Evolutionary conservation across 805 yeast genomes (phyloP).

Genomic region (Hyphopichia homilentoma): DNA sequence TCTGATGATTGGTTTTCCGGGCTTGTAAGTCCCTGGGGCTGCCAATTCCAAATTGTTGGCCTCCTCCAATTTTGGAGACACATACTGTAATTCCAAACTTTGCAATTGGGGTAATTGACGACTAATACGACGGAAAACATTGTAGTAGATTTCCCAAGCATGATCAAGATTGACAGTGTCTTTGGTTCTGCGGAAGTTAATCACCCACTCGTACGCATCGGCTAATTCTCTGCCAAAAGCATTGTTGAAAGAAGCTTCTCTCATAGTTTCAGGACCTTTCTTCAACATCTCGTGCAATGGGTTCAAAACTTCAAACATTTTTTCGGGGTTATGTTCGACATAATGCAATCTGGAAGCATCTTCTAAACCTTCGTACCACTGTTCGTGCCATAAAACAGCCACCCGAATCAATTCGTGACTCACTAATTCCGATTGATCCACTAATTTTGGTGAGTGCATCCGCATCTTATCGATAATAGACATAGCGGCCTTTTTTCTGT

Average conservation of each 20-base stretch:
- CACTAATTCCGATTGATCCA: slow-evolving; percentile 92
- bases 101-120: slow-evolving; percentile 85
- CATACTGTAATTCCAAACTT: slow-evolving; percentile 84
- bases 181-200: slow-evolving; percentile 77
- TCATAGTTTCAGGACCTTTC: slow-evolving; percentile 84
- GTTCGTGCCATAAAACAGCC: slow-evolving; percentile 96
- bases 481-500: slow-evolving; percentile 86
- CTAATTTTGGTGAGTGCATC: slow-evolving; percentile 76
- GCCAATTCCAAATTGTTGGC: slow-evolving; percentile 82
- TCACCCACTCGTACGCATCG: slow-evolving; percentile 92
- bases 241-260: slow-evolving; percentile 89
- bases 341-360: slow-evolving; percentile 92
- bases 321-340: slow-evolving; percentile 91
- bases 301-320: slow-evolving; percentile 87
- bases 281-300: slow-evolving; percentile 84
- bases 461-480: slow-evolving; percentile 91
- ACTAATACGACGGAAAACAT: slow-evolving; percentile 86
- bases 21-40: slow-evolving; percentile 88
- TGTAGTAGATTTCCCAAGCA: slow-evolving; percentile 96
- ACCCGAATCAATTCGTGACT: slow-evolving; percentile 90
- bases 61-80: slow-evolving; percentile 82
- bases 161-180: slow-evolving; percentile 88
- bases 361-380: slow-evolving; percentile 96
- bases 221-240: slow-evolving; percentile 90
- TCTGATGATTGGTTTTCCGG: slow-evolving; percentile 73